Evolutionary conservation across 2,329 filamentous ascomycete species (phyloP), one percentile per base, ranked within the genome.

Genomic region (Aspergillus sp.): DNA sequence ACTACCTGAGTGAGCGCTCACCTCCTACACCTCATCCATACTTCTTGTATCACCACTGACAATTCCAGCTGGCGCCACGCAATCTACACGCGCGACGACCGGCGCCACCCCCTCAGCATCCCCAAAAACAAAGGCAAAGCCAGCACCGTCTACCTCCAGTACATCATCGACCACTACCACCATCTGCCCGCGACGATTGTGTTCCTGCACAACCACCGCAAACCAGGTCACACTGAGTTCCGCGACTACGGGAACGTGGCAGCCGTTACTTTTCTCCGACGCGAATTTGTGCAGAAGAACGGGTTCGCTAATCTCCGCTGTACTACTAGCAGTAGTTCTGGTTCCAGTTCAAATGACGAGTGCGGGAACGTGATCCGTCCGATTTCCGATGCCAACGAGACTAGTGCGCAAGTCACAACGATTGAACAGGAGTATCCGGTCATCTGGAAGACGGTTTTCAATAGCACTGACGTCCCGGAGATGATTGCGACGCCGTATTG

Each of bases 301-400:
- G 85, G 85, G 39, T 88, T 86, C 70, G 80, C 81, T 64, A 87
- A 87, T 66, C 75, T 88, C 52, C 82, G 85, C 51, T 88, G 86
- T 39, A 59, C 41, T 23, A 44, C 41, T 44, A 21, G 5, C 5
- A 44, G 41, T 44, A 44, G 32, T 36, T 13, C 32, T 11, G 10
- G 30, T 13, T 36, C 32, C 10, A 36, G 3, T 23, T 7, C 41
- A 21, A 8, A 15, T 23, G 11, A 10, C 8, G 10, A 44, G 66
- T n/a, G 67, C 68, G 54, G 59, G 52, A 77, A 78, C 19, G 68
- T 71, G 44, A 69, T 73, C 21, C 68, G 66, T 5, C 71, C 71
- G n/a, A 70, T 70, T 52, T 67, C 68, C 39, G 11, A 36, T 13
- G 10, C 3, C 32, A 36, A 36, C 62, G 66, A 25, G 23, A 58